phyloP scores from a whole-genome alignment of 2,329 filamentous ascomycete species.

The Microcyclosporella mali region DNA sequence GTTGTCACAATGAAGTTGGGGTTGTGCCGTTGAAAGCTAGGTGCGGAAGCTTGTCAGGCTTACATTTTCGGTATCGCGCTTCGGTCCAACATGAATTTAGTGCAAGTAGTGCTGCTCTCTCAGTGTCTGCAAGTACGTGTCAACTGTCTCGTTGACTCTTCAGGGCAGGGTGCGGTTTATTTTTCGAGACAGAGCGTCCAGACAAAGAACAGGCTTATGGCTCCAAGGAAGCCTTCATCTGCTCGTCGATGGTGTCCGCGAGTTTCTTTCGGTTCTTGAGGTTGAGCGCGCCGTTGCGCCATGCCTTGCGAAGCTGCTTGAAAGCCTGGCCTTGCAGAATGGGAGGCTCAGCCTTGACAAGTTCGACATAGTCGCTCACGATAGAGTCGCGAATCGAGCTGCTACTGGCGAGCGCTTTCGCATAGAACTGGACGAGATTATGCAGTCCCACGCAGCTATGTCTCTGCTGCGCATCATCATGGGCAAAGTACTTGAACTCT shows the following conservation, averaged over 20 bases:
- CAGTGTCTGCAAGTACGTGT: no score
- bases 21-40: no score
- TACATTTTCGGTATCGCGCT: no score
- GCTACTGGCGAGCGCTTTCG: constrained; percentile 48
- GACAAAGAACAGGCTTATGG: constrained; percentile 3
- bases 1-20: no score
- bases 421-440: constrained; percentile 61
- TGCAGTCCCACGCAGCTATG: constrained; percentile 52
- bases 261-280: constrained; percentile 54
- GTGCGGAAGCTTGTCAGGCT: no score
- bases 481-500: constrained; percentile 63
- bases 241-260: constrained; percentile 45
- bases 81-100: no score
- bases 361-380: constrained; percentile 49
- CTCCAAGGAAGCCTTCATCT: constrained; percentile 49
- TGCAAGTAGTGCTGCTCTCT: no score
- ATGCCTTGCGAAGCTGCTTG: constrained; percentile 47
- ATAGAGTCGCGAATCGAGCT: constrained; percentile 48
- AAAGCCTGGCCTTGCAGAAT: constrained; percentile 42
- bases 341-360: constrained; percentile 46
- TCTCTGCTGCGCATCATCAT: constrained; percentile 55
- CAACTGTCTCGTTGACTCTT: no score
- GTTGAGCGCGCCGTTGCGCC: constrained; percentile 50
- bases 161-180: no score
- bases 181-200: no score